Base-by-base conservation (phyloP, 2,329 filamentous ascomycete species). In the Uncinocarpus reesii region DNA sequence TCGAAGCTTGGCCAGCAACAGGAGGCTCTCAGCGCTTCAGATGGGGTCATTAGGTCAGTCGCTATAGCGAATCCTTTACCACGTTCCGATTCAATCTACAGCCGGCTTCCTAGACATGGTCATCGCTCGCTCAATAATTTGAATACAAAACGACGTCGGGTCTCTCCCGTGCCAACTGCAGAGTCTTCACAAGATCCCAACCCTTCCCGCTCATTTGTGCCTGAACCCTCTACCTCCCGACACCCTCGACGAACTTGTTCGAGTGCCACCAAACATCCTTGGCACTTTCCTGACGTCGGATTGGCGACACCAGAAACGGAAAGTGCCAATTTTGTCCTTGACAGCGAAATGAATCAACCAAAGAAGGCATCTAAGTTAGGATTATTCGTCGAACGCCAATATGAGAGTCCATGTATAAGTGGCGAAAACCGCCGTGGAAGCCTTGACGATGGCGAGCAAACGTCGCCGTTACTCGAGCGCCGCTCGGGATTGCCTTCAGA, bases 91-190 rank as follows among this genome's bases (percentile, higher is more conserved):
- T 1, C 16, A 28, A 24, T 28, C 18, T 8, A 3, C 11, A 18
- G n/a, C 20, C 38, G 15, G 16, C 7, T 13, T 34, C 13, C 10
- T 7, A 16, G 6, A 13, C n/a, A n/a, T 18, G n/a, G n/a, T n/a
- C 31, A 24, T 31, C 18, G 21, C 15, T 23, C 38, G 7, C 11
- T 29, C 23, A 55, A 53, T 10, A 52, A 60, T 26, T 42, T 26
- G 29, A 59, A 50, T 36, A 50, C 60, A 48, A 67, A 69, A 55
- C 71, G 75, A 26, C 73, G 74, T 50, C 70, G 71, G 7, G 66
- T 72, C 15, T 74, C 75, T 13, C 73, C 75, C 7, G 69, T 74
- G 15, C 75, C 76, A 7, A 71, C 77, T 50, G 67, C 71, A 28
- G 77, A 79, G 58, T 71, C 72, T 47, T 73, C 69, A 40, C 73